phyloP scores from a whole-genome alignment of 768 basidiomycete species.

The Exidia glandulosa region DNA sequence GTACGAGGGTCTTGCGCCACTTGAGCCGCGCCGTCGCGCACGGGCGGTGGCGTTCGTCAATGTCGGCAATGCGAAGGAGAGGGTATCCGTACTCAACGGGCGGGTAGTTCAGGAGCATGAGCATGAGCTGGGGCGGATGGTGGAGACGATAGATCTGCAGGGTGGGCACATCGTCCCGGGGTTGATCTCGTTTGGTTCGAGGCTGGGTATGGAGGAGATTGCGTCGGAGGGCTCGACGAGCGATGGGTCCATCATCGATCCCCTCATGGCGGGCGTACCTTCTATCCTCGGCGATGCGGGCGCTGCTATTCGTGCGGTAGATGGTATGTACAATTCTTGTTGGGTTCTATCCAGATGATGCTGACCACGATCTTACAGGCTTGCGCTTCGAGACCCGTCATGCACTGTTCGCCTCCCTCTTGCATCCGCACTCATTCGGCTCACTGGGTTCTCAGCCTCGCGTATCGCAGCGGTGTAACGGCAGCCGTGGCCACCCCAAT shows the following conservation, averaged over 20 bases:
- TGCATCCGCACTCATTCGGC: background rate
- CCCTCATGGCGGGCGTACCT: constrained; percentile 29
- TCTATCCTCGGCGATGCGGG: constrained; percentile 23
- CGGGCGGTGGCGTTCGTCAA: constrained; percentile 38
- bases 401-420: constrained; percentile 17
- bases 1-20: constrained; percentile 60
- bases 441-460: constrained; percentile 35
- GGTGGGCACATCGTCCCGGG: constrained; percentile 33
- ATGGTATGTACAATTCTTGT: too few species aligned
- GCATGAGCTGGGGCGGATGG: too few species aligned
- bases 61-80: constrained; percentile 25
- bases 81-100: too few species aligned
- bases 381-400: constrained; percentile 24
- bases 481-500: constrained; percentile 51
- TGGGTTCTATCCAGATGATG: too few species aligned
- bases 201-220: constrained; percentile 58
- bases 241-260: constrained; percentile 62
- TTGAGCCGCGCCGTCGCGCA: constrained; percentile 32
- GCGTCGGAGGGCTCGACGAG: constrained; percentile 42
- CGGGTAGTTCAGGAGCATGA: too few species aligned
- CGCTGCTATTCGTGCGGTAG: constrained; percentile 47
- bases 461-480: constrained; percentile 67
- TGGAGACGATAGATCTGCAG: too few species aligned
- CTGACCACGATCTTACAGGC: background rate
- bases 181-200: constrained; percentile 50